These are phyloP conservation scores for Hypoxylon rubiginosum DNA, from an alignment of 2,329 filamentous ascomycete genomes.

Conservation along the genomic window DNA sequence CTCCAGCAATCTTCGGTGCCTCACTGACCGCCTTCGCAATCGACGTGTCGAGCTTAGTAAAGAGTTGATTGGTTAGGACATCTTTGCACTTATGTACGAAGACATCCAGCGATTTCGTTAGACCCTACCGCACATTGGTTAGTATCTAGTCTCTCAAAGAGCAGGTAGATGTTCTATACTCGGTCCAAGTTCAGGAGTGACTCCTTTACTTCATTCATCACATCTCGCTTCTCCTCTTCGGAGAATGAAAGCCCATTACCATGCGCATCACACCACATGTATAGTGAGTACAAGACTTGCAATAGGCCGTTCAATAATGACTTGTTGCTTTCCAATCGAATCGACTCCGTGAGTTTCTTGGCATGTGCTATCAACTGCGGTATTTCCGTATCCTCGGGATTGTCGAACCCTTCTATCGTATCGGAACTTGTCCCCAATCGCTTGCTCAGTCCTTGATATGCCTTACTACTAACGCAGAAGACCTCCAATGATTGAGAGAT, in stretches of 20 bases:
- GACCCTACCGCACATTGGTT: slow-evolving; percentile 22
- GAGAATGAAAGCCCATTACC: slow-evolving; percentile 21
- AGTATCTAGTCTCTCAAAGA: too few species aligned
- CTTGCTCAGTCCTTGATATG: slow-evolving; percentile 70
- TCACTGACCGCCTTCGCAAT: slow-evolving; percentile 8
- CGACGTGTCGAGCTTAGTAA: slow-evolving; percentile 15
- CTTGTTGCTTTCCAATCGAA: slow-evolving; percentile 55
- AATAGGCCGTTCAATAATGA: slow-evolving; percentile 64
- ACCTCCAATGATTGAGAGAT: slow-evolving; percentile 68
- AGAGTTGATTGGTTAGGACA: slow-evolving; percentile 18
- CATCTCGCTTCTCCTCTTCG: slow-evolving; percentile 52
- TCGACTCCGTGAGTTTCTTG: slow-evolving; percentile 64
- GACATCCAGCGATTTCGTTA: background rate
- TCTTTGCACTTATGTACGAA: slow-evolving; percentile 8
- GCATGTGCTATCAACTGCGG: slow-evolving; percentile 70
- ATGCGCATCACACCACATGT: slow-evolving; percentile 33
- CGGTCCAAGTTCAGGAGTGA: too few species aligned
- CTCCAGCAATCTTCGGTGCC: slow-evolving; percentile 17
- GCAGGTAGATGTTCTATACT: too few species aligned
- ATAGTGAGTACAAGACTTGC: slow-evolving; percentile 54
- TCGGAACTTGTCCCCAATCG: slow-evolving; percentile 62
- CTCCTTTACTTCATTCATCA: slow-evolving; percentile 19
- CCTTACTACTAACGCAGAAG: slow-evolving; percentile 72
- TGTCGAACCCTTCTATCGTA: slow-evolving; percentile 60
- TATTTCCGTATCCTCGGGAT: slow-evolving; percentile 67